Evolutionary conservation across 805 yeast species (phyloP), one percentile per base, ranked within the genome.

Genomic region (Candida coleopterorum): DNA sequence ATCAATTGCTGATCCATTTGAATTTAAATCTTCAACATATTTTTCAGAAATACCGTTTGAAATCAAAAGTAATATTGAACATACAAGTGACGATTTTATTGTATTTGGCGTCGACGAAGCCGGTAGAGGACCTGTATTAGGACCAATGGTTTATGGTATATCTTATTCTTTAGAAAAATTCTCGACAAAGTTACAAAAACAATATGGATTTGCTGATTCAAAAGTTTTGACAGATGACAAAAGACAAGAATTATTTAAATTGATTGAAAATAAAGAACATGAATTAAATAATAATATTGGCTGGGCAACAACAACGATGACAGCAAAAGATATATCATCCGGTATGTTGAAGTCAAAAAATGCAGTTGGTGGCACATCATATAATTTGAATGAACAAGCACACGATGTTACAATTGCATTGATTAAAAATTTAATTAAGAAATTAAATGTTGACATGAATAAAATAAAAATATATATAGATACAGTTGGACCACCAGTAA

Each of bases 81-180:
- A 50, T 9, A 42, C 62, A 25, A 61, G 66, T 1, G 40, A 46
- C 1, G 64, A 58, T 9, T 65, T 72, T 0, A 72, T 80, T 2
- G 70, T 80, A 7, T 59, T 93, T 9, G 99, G 99, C 1, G 95
- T 93, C 1, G 99, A 93, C 58, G 99, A 93, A 56, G 99, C 99
- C 0, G 99, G 99, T 1, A 72, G 99, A 46, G 99, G 99, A 0
- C 99, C 99, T 0, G 97, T 94, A 0, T 51, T 94, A 27, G 98
- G 98, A 0, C 95, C 97, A 0, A 93, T 93, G 98, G 98, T 93
- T 2, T 93, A 93, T 53, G 95, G 95, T 3, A 68, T 87, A 6
- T 79, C 93, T 3, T 93, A 87, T 53, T 81, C 95, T 44, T 59
- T 79, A 9, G 68, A 72, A 32, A 56, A 63, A 0, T 84, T 75